phyloP scores from a whole-genome alignment of 441 rosid genomes.

The Pelargonium myrrhifolium region DNA sequence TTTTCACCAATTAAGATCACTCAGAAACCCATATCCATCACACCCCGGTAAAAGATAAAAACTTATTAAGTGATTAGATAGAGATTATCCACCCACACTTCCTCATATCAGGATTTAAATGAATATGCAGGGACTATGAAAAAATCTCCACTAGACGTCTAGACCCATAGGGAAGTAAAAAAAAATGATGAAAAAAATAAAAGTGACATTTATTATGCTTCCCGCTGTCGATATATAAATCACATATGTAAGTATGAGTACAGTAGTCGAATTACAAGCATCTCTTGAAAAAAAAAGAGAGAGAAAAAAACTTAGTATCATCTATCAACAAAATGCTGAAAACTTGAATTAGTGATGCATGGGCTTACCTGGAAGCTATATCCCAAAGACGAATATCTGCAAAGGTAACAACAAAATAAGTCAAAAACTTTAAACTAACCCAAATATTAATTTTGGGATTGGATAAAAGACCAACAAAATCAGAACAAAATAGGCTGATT shows the following conservation, averaged over 20 bases:
- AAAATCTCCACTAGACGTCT: no score
- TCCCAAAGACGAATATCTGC: conserved; percentile 98
- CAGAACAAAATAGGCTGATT: neutral
- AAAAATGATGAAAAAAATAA: no score
- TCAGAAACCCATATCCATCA: no score
- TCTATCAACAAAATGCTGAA: neutral
- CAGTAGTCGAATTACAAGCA: neutral
- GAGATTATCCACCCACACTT: no score
- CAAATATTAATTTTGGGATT: neutral
- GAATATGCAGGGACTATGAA: no score
- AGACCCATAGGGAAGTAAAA: no score
- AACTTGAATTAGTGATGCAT: neutral
- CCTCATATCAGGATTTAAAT: no score
- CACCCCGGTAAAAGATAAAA: no score
- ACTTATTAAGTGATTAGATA: no score
- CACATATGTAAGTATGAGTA: neutral
- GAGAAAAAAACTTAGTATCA: neutral
- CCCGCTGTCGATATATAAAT: neutral
- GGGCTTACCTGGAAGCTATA: conserved; percentile 63
- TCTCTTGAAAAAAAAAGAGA: neutral
- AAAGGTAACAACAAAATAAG: conserved; percentile 13
- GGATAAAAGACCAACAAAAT: neutral
- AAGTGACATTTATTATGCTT: neutral
- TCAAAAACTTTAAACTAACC: conserved; percentile 3
- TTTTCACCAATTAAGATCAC: no score